phyloP scores from a whole-genome alignment of 352 stramenopile species.

The Pythium myriotylum region DNA sequence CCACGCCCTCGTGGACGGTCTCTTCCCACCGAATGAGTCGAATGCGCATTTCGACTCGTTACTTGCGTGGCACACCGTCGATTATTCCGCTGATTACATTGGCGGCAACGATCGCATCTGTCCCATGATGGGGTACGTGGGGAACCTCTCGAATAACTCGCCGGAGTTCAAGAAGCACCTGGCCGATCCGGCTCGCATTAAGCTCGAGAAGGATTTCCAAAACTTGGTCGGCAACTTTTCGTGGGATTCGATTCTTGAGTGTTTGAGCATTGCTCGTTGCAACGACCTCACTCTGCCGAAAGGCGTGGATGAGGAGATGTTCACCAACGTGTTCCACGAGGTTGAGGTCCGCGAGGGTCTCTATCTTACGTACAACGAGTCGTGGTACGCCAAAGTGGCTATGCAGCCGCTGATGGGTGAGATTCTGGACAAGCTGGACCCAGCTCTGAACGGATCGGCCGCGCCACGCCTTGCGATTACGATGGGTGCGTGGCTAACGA shows the following conservation, averaged over 20 bases:
- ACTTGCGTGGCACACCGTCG: conserved; percentile 76
- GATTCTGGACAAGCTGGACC: conserved; percentile 65
- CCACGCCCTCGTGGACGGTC: conserved; percentile 73
- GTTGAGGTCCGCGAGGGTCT: conserved; percentile 68
- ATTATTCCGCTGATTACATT: conserved; percentile 82
- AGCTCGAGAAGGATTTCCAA: conserved; percentile 63
- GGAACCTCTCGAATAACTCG: conserved; percentile 59
- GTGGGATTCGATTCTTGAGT: conserved; percentile 80
- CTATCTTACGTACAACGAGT: conserved; percentile 77
- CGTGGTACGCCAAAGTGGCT: conserved; percentile 79
- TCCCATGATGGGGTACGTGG: conserved; percentile 73
- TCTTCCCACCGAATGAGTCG: conserved; percentile 68
- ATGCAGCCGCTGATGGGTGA: conserved; percentile 85
- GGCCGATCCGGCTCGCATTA: conserved; percentile 43
- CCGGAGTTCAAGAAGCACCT: conserved; percentile 56
- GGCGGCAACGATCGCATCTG: conserved; percentile 80
- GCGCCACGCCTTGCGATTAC: conserved; percentile 72
- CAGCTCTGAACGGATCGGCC: conserved; percentile 40
- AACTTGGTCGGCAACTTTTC: conserved; percentile 77
- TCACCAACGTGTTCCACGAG: conserved; percentile 77
- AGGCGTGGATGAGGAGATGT: conserved; percentile 71
- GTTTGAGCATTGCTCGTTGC: conserved; percentile 79
- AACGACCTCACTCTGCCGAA: conserved; percentile 68
- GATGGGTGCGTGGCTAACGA: conserved; percentile 50
- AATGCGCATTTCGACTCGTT: conserved; percentile 58